Percentiles rank a stretch among this genome's conserved stretches.
Evolutionary conservation across 371 early-diverging fungal species (phyloP).

Genomic region (Mycotypha africana): DNA sequence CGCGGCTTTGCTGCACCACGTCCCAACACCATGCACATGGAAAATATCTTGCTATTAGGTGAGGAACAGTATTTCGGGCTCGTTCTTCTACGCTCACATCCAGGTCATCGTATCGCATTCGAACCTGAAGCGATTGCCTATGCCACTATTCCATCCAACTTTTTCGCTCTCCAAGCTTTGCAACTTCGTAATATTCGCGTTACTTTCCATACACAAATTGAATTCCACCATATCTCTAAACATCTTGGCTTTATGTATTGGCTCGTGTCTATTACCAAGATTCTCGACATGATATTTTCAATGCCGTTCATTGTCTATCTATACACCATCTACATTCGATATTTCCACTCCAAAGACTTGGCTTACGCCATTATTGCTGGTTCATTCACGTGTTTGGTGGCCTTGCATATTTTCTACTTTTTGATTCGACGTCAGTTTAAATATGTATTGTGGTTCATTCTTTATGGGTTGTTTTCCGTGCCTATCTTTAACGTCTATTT

Average conservation of each 20-base stretch:
- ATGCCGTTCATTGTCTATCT: slow-evolving; percentile 37
- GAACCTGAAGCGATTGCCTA: slow-evolving; percentile 45
- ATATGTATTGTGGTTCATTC: slow-evolving; percentile 38
- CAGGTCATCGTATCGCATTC: slow-evolving; percentile 36
- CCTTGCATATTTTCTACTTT: slow-evolving; percentile 36
- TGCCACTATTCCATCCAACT: slow-evolving; percentile 33
- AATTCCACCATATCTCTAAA: slow-evolving; percentile 28
- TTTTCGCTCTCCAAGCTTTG: slow-evolving; percentile 34
- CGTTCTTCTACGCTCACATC: slow-evolving; percentile 39
- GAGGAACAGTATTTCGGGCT: slow-evolving; percentile 41
- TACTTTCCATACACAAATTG: slow-evolving; percentile 37
- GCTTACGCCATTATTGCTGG: slow-evolving; percentile 33
- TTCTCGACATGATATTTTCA: slow-evolving; percentile 35
- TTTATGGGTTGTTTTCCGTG: slow-evolving; percentile 30
- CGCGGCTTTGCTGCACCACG: slow-evolving; percentile 33
- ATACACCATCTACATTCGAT: slow-evolving; percentile 30
- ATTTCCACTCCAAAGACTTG: slow-evolving; percentile 14
- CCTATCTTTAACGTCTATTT: slow-evolving; percentile 41
- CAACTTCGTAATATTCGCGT: slow-evolving; percentile 29
- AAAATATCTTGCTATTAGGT: slow-evolving; percentile 36
- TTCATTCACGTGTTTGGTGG: slow-evolving; percentile 23
- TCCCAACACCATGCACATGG: slow-evolving; percentile 40
- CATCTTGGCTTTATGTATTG: slow-evolving; percentile 37
- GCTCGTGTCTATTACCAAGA: slow-evolving; percentile 33
- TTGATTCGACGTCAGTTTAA: slow-evolving; percentile 39